Evolutionary conservation across 768 basidiomycete genomes (phyloP).

Genomic region (Rhizopogon rudus): DNA sequence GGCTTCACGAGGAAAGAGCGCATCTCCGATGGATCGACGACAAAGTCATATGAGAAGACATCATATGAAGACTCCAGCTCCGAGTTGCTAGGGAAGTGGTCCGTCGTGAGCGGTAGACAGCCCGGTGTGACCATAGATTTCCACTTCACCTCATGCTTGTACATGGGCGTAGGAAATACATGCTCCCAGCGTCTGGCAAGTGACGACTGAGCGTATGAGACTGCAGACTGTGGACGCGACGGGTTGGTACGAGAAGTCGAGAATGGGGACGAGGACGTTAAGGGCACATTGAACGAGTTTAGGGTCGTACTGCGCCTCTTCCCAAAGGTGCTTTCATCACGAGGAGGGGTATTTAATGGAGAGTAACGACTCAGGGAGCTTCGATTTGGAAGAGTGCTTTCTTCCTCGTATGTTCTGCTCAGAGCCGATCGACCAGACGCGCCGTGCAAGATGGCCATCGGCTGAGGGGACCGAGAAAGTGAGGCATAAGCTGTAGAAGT

Average conservation of each 20-base stretch:
- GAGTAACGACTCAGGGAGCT: conserved; percentile 51
- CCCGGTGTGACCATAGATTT: conserved; percentile 77
- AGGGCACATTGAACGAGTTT: conserved; percentile 32
- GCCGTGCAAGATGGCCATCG: conserved; percentile 34
- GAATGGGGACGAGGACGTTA: conserved; percentile 44
- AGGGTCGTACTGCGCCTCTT: conserved; percentile 48
- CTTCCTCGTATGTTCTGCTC: conserved; percentile 57
- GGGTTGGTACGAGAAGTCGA: conserved; percentile 53
- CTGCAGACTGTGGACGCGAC: conserved; percentile 50
- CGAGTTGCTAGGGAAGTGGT: conserved; percentile 73
- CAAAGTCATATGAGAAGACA: conserved; percentile 84
- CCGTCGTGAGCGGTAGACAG: conserved; percentile 87
- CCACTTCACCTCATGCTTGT: conserved; percentile 92
- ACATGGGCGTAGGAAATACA: conserved; percentile 64
- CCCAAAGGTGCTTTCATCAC: conserved; percentile 52
- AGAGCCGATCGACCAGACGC: conserved; percentile 40
- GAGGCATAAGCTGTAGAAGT: conserved; percentile 26
- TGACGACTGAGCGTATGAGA: conserved; percentile 60
- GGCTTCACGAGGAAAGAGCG: conserved; percentile 81
- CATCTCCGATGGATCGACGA: conserved; percentile 81
- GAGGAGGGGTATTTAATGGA: conserved; percentile 64
- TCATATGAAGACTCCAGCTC: conserved; percentile 77
- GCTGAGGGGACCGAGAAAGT: conserved; percentile 34
- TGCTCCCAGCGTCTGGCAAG: conserved; percentile 92
- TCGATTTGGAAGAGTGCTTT: conserved; percentile 40